Evolutionary conservation across 148 eudicot species (phyloP), one percentile per base, ranked within the genome.

Genomic region (Dianthus caryophyllus): DNA sequence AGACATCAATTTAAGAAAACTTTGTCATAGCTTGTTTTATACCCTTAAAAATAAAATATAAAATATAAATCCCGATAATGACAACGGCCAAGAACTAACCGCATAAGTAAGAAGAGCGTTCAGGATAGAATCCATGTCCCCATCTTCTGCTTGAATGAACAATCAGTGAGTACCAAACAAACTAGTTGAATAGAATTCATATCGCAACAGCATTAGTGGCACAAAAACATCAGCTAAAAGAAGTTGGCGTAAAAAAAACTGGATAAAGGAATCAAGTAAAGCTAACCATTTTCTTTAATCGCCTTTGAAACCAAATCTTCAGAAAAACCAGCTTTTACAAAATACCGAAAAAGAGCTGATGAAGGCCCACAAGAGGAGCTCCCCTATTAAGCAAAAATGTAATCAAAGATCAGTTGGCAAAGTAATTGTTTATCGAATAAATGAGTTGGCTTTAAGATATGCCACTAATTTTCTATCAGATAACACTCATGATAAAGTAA

Each of bases 241-340:
- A 38, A 9, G 27, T n/a, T 17, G 29, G 0, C 27, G 8, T 38
- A 21, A 61, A 61, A n/a, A 21, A 1, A 61, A 21, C 1, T 33
- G 53, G 51, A 44, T 50, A 7, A 50, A 27, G 41, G 15, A 15
- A 50, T n/a, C 49, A 20, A 9, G 16, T 5, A 61, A n/a, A 27
- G 71, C 26, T 62, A 85, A 85, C 91, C 88, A 72, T 81, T 86
- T 79, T 88, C 88, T 58, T 84, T 77, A 16, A 88, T 75, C 24
- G 83, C 96, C 69, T 76, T 82, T 43, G 71, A 64, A 47, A 88
- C 88, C 81, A 86, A 36, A 62, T 72, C 67, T 59, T 81, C 82
- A 39, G 83, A 31, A 76, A 86, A 88, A 5, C 88, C 88, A 79
- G 85, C 84, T 33, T 75, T 86, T 25, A 83, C 77, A 66, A 88